phyloP scores from a whole-genome alignment of 73 alveolate genomes.

The Paramecium primaurelia region DNA sequence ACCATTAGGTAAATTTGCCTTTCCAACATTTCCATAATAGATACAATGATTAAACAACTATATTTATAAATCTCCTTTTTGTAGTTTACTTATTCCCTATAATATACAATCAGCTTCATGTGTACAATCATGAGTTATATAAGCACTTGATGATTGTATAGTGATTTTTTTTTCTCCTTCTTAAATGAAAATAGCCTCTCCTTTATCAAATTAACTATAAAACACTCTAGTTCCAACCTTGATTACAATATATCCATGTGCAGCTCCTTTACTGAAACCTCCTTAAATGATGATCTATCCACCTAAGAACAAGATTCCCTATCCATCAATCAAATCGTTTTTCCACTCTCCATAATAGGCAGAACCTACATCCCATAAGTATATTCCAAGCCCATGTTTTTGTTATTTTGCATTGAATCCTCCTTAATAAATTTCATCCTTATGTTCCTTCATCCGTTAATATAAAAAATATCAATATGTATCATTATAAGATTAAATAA shows the following conservation, averaged over 20 bases:
- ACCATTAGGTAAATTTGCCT: background rate
- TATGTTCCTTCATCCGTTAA: conserved; percentile 29
- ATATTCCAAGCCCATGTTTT: background rate
- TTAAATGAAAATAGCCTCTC: background rate
- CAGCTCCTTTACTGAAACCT: background rate
- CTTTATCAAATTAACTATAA: background rate
- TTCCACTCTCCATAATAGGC: conserved; percentile 17
- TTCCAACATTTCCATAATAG: background rate
- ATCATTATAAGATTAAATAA: background rate
- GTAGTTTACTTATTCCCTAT: background rate
- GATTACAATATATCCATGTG: background rate
- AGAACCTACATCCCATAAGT: conserved; percentile 1
- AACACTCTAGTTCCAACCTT: background rate
- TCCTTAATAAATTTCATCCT: background rate
- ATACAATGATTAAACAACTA: background rate
- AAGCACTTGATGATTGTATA: background rate
- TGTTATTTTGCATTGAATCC: background rate
- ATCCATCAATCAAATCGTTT: background rate
- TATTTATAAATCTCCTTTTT: background rate
- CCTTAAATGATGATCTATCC: background rate
- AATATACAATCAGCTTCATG: background rate
- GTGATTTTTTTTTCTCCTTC: background rate
- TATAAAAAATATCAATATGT: background rate
- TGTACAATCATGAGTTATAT: background rate
- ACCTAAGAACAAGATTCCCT: background rate